phyloP scores from a whole-genome alignment of 805 yeast species.

The Candida rishiriensis region DNA sequence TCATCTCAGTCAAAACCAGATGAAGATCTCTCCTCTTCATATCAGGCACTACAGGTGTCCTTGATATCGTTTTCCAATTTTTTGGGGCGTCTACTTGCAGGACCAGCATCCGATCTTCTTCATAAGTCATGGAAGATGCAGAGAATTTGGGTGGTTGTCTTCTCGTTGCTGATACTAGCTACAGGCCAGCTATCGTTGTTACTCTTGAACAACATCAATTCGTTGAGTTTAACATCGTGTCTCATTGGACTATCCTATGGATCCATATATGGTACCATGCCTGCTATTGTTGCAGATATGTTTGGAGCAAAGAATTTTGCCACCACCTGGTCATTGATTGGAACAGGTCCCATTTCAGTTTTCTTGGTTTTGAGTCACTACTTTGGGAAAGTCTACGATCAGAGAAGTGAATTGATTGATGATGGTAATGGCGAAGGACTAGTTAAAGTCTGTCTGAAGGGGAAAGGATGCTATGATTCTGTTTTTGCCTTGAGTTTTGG shows the following conservation, averaged over 20 bases:
- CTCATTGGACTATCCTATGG: constrained; percentile 68
- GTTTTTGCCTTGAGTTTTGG: constrained; percentile 39
- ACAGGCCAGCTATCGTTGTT: constrained; percentile 35
- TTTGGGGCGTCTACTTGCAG: constrained; percentile 59
- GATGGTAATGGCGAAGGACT: constrained; percentile 24
- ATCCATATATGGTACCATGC: constrained; percentile 65
- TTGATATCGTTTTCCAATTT: constrained; percentile 61
- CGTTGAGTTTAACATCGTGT: constrained; percentile 46
- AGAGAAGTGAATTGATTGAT: constrained; percentile 35
- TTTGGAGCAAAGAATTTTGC: constrained; percentile 67
- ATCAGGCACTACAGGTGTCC: constrained; percentile 71
- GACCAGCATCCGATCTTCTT: constrained; percentile 60
- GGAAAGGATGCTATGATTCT: constrained; percentile 44
- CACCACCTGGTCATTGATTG: constrained; percentile 70
- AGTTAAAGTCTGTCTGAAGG: constrained; percentile 37
- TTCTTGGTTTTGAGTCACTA: constrained; percentile 50
- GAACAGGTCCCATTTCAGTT: constrained; percentile 63
- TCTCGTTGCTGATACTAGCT: constrained; percentile 35
- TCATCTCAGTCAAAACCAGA: constrained; percentile 9
- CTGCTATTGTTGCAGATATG: constrained; percentile 68
- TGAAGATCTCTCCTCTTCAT: constrained; percentile 37
- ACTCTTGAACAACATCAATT: constrained; percentile 35
- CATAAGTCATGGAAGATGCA: constrained; percentile 49
- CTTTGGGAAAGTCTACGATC: constrained; percentile 53
- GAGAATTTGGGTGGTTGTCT: constrained; percentile 59